phyloP scores from a whole-genome alignment of 352 stramenopile genomes.

The Pythium plurisporium region DNA sequence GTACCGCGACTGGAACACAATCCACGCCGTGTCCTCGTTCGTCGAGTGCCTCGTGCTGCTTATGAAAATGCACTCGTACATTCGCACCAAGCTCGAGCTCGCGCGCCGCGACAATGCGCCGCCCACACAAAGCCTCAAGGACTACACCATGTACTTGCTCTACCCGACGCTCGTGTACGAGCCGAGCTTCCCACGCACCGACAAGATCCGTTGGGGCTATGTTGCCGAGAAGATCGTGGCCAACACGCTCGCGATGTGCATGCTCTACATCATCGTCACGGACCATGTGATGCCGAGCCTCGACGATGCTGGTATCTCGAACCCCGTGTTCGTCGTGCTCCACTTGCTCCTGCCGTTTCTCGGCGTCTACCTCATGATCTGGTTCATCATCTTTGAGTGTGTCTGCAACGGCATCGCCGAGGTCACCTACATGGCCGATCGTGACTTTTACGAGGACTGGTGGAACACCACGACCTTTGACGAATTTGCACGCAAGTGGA shows the following conservation, averaged over 20 bases:
- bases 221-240: constrained; percentile 73
- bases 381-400: constrained; percentile 97
- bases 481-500: constrained; percentile 93
- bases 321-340: constrained; percentile 51
- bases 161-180: constrained; percentile 94
- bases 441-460: constrained; percentile 96
- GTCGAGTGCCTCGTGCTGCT: constrained; percentile 71
- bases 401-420: constrained; percentile 95
- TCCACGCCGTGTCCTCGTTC: constrained; percentile 70
- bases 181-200: constrained; percentile 86
- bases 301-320: constrained; percentile 57
- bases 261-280: constrained; percentile 89
- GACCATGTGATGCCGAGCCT: constrained; percentile 87
- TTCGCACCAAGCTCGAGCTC: constrained; percentile 65
- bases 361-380: constrained; percentile 94
- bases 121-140: constrained; percentile 35
- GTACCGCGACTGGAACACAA: constrained; percentile 67
- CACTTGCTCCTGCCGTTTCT: constrained; percentile 92
- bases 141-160: constrained; percentile 69
- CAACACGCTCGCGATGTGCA: constrained; percentile 70
- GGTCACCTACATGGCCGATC: constrained; percentile 87
- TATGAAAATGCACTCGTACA: constrained; percentile 87
- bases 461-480: constrained; percentile 95
- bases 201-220: constrained; percentile 81
- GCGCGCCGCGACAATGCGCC: constrained; percentile 26